These are phyloP conservation scores for Debaryomyces robertsiae DNA, from an alignment of 1,139 yeast genomes.

Conservation along the genomic window DNA sequence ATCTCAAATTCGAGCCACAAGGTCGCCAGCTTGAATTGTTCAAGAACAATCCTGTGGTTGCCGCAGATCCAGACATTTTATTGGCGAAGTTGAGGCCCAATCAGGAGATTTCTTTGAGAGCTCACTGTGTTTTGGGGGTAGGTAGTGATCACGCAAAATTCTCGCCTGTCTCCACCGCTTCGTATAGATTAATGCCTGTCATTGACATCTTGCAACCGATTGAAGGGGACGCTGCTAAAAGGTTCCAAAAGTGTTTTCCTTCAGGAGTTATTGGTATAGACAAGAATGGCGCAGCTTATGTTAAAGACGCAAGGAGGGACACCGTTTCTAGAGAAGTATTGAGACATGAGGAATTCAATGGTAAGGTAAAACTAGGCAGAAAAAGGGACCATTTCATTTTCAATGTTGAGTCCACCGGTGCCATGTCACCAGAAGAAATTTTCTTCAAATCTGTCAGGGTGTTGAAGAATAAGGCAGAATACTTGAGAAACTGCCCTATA, in stretches of 20 bases:
- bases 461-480: slow-evolving; percentile 82
- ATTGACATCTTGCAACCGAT: slow-evolving; percentile 79
- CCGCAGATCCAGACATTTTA: slow-evolving; percentile 84
- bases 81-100: slow-evolving; percentile 95
- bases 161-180: slow-evolving; percentile 96
- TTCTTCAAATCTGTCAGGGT: slow-evolving; percentile 87
- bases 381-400: slow-evolving; percentile 90
- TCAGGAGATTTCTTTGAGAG: slow-evolving; percentile 88
- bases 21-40: slow-evolving; percentile 78
- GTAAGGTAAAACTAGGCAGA: slow-evolving; percentile 88
- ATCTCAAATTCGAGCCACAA: slow-evolving; percentile 87
- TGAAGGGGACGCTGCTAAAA: slow-evolving; percentile 71
- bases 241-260: slow-evolving; percentile 88
- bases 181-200: slow-evolving; percentile 93
- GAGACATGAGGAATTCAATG: slow-evolving; percentile 88
- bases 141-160: slow-evolving; percentile 97
- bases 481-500: slow-evolving; percentile 77
- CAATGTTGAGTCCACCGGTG: slow-evolving; percentile 93
- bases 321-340: slow-evolving; percentile 96
- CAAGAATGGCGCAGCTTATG: slow-evolving; percentile 70
- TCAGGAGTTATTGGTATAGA: slow-evolving; percentile 86
- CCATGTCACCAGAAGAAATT: slow-evolving; percentile 95
- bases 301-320: slow-evolving; percentile 87
- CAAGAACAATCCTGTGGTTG: slow-evolving; percentile 68
- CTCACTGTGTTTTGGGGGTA: slow-evolving; percentile 87